phyloP scores from a whole-genome alignment of 371 early-diverging fungal genomes.

The Actinomortierella ambigua region DNA sequence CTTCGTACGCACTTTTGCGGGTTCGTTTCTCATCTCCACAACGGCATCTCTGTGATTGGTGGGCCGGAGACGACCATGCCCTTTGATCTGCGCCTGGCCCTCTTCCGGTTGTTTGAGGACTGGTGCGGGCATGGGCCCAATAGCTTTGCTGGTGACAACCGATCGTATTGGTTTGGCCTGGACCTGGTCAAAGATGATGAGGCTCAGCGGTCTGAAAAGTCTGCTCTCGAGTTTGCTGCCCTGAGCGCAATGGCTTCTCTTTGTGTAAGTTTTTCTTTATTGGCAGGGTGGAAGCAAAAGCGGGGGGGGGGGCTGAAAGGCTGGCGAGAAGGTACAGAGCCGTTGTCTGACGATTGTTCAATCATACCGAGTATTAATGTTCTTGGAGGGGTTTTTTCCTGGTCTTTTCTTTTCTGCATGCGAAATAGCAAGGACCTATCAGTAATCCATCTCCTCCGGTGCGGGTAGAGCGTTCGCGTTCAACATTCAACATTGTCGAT shows the following conservation, averaged over 20 bases:
- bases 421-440: constrained; percentile 36
- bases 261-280: constrained; percentile 62
- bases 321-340: not conserved
- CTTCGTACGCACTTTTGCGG: constrained; percentile 88
- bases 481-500: constrained; percentile 51
- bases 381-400: too few species aligned
- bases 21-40: constrained; percentile 83
- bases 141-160: constrained; percentile 71
- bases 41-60: constrained; percentile 57
- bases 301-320: too few species aligned
- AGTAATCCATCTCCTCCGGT: constrained; percentile 26
- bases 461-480: constrained; percentile 9
- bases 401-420: too few species aligned
- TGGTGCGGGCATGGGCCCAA: constrained; percentile 92
- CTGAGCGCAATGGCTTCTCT: constrained; percentile 88
- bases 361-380: too few species aligned
- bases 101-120: constrained; percentile 87
- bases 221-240: constrained; percentile 77
- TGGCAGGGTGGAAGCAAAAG: not conserved
- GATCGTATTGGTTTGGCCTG: constrained; percentile 74
- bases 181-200: constrained; percentile 76
- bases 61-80: constrained; percentile 67
- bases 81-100: constrained; percentile 74
- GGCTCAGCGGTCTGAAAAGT: constrained; percentile 77
- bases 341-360: not conserved